Evolutionary conservation across 495 filamentous ascomycete species (phyloP).

Genomic region (Aspergillus biplanus): DNA sequence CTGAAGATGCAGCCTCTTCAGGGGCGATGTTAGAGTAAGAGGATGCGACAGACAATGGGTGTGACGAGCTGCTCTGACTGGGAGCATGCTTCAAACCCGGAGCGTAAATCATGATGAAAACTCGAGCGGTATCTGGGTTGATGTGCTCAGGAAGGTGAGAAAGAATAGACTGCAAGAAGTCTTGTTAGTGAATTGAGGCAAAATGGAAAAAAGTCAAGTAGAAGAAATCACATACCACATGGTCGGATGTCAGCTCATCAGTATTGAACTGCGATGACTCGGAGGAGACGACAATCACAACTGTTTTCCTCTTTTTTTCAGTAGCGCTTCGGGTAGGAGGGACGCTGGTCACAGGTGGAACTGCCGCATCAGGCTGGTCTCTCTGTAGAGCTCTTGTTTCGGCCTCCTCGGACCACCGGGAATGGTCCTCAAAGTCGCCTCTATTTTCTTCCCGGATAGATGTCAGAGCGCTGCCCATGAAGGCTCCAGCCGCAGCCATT

Average conservation of each 20-base stretch:
- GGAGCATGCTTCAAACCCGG: slow-evolving; percentile 72
- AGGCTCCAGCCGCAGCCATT: slow-evolving; percentile 81
- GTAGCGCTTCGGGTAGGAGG: slow-evolving; percentile 28
- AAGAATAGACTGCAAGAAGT: slow-evolving; percentile 71
- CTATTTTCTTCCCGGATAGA: slow-evolving; percentile 85
- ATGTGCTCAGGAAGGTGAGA: slow-evolving; percentile 80
- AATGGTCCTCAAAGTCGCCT: slow-evolving; percentile 78
- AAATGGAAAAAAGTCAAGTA: slow-evolving; percentile 1
- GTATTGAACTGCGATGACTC: slow-evolving; percentile 62
- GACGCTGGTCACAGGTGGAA: slow-evolving; percentile 37
- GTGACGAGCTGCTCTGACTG: slow-evolving; percentile 40
- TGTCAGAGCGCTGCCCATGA: slow-evolving; percentile 75
- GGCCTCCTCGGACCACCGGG: slow-evolving; percentile 82
- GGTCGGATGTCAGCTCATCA: slow-evolving; percentile 67
- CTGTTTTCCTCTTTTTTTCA: slow-evolving; percentile 63
- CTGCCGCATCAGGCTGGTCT: slow-evolving; percentile 29
- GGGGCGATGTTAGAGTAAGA: slow-evolving; percentile 87
- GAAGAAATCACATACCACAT: slow-evolving; percentile 66
- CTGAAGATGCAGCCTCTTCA: slow-evolving; percentile 72
- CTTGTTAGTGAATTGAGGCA: slow-evolving; percentile 22
- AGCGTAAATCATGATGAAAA: slow-evolving; percentile 88
- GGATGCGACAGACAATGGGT: slow-evolving; percentile 69
- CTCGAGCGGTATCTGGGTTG: slow-evolving; percentile 65
- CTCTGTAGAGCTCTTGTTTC: slow-evolving; percentile 50
- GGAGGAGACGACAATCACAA: slow-evolving; percentile 84